A percentile compares a stretch with the other conserved stretches of the same genome.
Evolutionary conservation across 2,329 filamentous ascomycete genomes (phyloP).

Genomic region (Uncinocarpus reesii): DNA sequence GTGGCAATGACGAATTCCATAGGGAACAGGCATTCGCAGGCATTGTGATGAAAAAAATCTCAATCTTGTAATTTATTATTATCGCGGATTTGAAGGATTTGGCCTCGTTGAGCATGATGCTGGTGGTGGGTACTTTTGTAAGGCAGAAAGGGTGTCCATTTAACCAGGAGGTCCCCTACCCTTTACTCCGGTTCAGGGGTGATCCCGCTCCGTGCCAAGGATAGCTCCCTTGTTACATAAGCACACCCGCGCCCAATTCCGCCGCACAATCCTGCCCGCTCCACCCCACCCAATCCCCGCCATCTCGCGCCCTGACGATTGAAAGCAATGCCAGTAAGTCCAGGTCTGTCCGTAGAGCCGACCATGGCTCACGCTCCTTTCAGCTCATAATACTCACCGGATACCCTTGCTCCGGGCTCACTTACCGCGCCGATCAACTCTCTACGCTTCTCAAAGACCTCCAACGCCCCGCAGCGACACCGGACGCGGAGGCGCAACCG

Average conservation of each 20-base stretch:
- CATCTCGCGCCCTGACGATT: background rate
- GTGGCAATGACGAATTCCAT: too few relatives aligned
- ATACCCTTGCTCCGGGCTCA: constrained; percentile 55
- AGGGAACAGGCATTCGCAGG: too few relatives aligned
- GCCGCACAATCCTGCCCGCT: background rate
- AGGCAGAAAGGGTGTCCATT: too few relatives aligned
- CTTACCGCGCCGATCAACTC: constrained; percentile 50
- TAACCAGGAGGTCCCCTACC: too few relatives aligned
- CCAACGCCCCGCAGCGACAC: constrained; percentile 32
- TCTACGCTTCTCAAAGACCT: constrained; percentile 40
- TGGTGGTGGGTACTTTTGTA: too few relatives aligned
- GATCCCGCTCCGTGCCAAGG: background rate
- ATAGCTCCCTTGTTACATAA: background rate
- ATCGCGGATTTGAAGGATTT: too few relatives aligned
- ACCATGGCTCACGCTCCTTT: background rate
- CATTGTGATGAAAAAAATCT: too few relatives aligned
- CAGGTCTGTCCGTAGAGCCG: too few relatives aligned
- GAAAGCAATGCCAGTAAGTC: constrained; percentile 11
- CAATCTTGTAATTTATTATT: too few relatives aligned
- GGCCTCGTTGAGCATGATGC: too few relatives aligned
- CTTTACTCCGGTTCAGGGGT: too few relatives aligned
- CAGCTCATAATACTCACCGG: constrained; percentile 54
- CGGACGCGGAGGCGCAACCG: constrained; percentile 2
- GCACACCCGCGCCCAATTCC: background rate
- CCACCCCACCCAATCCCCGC: background rate